Conservation (phyloP, 345 rosid species). For the Clausena lansium region DNA sequence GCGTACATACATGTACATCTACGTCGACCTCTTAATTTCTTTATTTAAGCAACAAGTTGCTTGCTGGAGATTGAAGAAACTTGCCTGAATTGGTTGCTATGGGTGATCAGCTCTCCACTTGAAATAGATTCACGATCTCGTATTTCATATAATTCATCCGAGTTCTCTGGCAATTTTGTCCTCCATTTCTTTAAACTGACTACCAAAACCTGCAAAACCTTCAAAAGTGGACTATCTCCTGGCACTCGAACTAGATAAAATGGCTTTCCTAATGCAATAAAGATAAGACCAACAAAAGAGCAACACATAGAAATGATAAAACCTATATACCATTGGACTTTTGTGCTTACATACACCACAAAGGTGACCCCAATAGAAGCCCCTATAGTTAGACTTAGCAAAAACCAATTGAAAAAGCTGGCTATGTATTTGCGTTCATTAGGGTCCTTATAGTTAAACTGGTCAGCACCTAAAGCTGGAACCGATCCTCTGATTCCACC, state of each 20-base stretch:
- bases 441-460: slow-evolving; percentile 21
- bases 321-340: slow-evolving; percentile 23
- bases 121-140: not conserved
- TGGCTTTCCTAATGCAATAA: slow-evolving; percentile 23
- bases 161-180: slow-evolving; percentile 6
- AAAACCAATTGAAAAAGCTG: slow-evolving; percentile 35
- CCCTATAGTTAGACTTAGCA: slow-evolving; percentile 28
- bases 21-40: no score
- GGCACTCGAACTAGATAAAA: slow-evolving; percentile 27
- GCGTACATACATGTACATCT: not conserved
- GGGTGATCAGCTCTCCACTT: slow-evolving; percentile 26
- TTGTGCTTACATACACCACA: slow-evolving; percentile 26
- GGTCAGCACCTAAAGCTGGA: slow-evolving; percentile 33
- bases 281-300: slow-evolving; percentile 21
- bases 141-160: slow-evolving; percentile 23
- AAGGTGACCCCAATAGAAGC: slow-evolving; percentile 29
- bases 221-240: slow-evolving; percentile 32
- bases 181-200: slow-evolving; percentile 30
- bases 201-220: slow-evolving; percentile 26
- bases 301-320: slow-evolving; percentile 24
- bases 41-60: not conserved
- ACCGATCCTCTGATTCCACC: slow-evolving; percentile 31
- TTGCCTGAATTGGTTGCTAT: slow-evolving; percentile 23
- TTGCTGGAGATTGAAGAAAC: not conserved
- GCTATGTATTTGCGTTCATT: slow-evolving; percentile 25